phyloP scores from a whole-genome alignment of 2,329 filamentous ascomycete species.

The Colletotrichum sp. region DNA sequence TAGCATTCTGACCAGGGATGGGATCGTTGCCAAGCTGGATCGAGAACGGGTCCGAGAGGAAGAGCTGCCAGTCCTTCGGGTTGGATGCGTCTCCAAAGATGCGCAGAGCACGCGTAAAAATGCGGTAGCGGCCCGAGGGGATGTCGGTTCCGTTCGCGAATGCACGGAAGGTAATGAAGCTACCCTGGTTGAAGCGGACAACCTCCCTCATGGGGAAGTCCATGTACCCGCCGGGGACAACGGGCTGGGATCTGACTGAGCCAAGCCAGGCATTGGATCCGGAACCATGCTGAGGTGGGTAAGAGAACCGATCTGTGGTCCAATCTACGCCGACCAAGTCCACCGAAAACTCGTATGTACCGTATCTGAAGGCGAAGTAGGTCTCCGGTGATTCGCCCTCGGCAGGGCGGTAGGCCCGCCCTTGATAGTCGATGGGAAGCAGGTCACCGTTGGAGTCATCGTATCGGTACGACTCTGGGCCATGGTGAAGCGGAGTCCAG shows the following conservation, averaged over 20 bases:
- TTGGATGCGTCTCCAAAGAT: slow-evolving; percentile 54
- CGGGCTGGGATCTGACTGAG: slow-evolving; percentile 1
- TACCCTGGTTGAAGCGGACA: slow-evolving; percentile 14
- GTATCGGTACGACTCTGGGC: slow-evolving; percentile 19
- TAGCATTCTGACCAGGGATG: not conserved
- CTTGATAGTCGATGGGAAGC: slow-evolving; percentile 21
- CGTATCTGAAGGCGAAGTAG: slow-evolving; percentile 25
- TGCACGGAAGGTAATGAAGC: slow-evolving; percentile 18
- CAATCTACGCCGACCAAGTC: slow-evolving; percentile 24
- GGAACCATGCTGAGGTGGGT: slow-evolving; percentile 11
- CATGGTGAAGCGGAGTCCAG: slow-evolving; percentile 23
- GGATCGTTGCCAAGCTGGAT: slow-evolving; percentile 21
- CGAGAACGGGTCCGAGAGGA: slow-evolving; percentile 35
- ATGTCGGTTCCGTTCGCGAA: slow-evolving; percentile 21
- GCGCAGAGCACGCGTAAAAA: slow-evolving; percentile 49
- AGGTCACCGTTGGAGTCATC: slow-evolving; percentile 16
- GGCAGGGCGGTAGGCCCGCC: slow-evolving; percentile 13
- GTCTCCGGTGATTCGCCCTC: slow-evolving; percentile 21
- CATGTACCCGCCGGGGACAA: not conserved
- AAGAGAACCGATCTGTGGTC: slow-evolving; percentile 16
- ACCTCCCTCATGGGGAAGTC: slow-evolving; percentile 13
- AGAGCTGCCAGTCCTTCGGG: slow-evolving; percentile 50
- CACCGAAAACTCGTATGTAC: slow-evolving; percentile 24
- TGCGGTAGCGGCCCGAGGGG: slow-evolving; percentile 17
- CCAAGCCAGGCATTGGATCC: slow-evolving; percentile 18